Percentiles rank a stretch among this genome's conserved stretches.
Evolutionary conservation across 768 basidiomycete species (phyloP).

Genomic region (Lyophyllum decastes): DNA sequence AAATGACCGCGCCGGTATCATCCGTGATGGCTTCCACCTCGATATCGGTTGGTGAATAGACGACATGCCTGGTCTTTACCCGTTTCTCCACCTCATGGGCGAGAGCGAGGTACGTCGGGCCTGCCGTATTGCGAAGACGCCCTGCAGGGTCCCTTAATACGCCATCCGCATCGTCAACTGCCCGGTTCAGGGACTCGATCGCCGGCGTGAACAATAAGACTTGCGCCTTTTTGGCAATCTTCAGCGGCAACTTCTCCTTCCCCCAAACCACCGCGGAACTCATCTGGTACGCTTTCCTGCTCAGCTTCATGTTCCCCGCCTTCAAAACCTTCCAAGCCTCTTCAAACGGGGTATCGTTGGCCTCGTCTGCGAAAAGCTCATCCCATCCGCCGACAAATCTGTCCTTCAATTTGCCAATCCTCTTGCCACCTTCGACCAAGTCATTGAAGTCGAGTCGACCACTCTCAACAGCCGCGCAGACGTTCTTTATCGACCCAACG

Average conservation of each 20-base stretch:
- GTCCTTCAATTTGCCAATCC: slow-evolving; percentile 53
- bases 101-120: slow-evolving; percentile 54
- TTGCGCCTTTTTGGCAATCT: slow-evolving; percentile 17
- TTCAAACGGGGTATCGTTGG: slow-evolving; percentile 23
- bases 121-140: slow-evolving; percentile 55
- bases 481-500: slow-evolving; percentile 49
- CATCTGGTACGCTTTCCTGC: slow-evolving; percentile 44
- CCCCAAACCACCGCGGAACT: slow-evolving; percentile 51
- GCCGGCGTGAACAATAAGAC: slow-evolving; percentile 57
- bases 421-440: slow-evolving; percentile 41
- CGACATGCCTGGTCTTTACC: slow-evolving; percentile 40
- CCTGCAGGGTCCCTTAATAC: slow-evolving; percentile 42
- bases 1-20: slow-evolving; percentile 39
- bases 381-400: slow-evolving; percentile 51
- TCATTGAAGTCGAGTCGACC: slow-evolving; percentile 42
- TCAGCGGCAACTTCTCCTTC: slow-evolving; percentile 37
- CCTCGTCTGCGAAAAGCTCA: slow-evolving; percentile 29
- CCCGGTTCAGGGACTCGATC: slow-evolving; percentile 58
- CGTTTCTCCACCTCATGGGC: slow-evolving; percentile 37
- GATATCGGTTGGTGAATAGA: slow-evolving; percentile 35
- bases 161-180: slow-evolving; percentile 59
- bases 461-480: slow-evolving; percentile 49
- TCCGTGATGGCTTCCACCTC: slow-evolving; percentile 9
- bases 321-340: slow-evolving; percentile 37
- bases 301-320: slow-evolving; percentile 40